phyloP scores from a whole-genome alignment of 441 rosid species.

The Mallotus repandus region DNA sequence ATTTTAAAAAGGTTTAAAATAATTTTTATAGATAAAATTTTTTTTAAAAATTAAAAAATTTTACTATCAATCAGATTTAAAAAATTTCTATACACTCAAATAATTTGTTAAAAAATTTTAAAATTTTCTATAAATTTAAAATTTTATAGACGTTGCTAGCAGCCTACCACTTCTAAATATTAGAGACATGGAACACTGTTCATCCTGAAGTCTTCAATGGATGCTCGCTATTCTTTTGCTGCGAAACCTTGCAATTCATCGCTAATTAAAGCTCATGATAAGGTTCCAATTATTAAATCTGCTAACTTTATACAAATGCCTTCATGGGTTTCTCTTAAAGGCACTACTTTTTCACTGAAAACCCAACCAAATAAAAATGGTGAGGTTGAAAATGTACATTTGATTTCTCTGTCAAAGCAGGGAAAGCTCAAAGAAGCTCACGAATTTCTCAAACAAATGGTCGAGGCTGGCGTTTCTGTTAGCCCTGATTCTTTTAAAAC shows the following conservation, averaged over 20 bases:
- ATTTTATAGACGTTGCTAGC: no score
- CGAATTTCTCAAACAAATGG: conserved; percentile 51
- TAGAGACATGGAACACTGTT: no score
- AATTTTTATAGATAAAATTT: no score
- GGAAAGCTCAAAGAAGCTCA: conserved; percentile 60
- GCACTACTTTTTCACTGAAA: conserved; percentile 30
- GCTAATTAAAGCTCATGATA: conserved; percentile 11
- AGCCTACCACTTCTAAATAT: no score
- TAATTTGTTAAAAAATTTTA: no score
- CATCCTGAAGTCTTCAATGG: conserved; percentile 3
- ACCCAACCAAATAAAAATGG: conserved; percentile 35
- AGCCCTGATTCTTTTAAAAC: no score
- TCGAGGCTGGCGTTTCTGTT: conserved; percentile 47
- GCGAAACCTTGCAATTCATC: conserved; percentile 21
- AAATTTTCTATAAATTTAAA: rapidly evolving
- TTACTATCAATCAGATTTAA: no score
- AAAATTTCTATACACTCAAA: no score
- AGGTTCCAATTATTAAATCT: conserved; percentile 18
- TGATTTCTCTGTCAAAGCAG: conserved; percentile 56
- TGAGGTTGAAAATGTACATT: conserved; percentile 54
- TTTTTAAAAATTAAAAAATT: no score
- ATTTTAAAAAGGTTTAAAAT: no score
- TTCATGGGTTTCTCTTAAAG: conserved; percentile 57
- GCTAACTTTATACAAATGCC: conserved; percentile 47
- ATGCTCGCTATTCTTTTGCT: conserved; percentile 13